Conservation (phyloP, 345 rosid species). For the Eutrema japonicum region DNA sequence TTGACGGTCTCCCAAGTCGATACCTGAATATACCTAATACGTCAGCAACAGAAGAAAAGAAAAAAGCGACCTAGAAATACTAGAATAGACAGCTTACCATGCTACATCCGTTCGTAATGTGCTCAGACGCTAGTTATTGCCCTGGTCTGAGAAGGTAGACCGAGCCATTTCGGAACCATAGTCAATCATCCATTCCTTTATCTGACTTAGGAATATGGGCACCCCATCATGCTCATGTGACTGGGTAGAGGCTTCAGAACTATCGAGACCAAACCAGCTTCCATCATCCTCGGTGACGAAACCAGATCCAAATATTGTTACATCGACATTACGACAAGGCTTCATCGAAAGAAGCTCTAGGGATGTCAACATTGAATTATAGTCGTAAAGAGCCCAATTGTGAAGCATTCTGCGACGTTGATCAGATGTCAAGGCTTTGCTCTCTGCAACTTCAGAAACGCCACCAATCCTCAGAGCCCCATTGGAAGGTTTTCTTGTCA, state of each 20-base stretch:
- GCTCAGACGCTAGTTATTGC: no score
- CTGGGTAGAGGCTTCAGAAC: conserved; percentile 45
- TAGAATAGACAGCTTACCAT: conserved; percentile 56
- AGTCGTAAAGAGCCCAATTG: conserved; percentile 83
- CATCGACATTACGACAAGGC: conserved; percentile 71
- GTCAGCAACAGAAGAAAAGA: conserved; percentile 2
- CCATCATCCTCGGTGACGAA: conserved; percentile 68
- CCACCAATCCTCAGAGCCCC: conserved; percentile 5
- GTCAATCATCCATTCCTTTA: conserved; percentile 93
- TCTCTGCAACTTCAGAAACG: conserved; percentile 32
- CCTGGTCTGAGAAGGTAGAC: no score
- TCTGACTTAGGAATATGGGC: conserved; percentile 63
- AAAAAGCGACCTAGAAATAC: neutral
- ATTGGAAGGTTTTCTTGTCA: conserved; percentile 17
- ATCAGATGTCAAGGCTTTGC: conserved; percentile 23
- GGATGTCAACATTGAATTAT: conserved; percentile 67
- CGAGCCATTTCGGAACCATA: conserved; percentile 63
- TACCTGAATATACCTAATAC: conserved; percentile 57
- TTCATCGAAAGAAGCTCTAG: conserved; percentile 87
- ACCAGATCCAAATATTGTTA: conserved; percentile 79
- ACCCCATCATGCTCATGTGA: conserved; percentile 49
- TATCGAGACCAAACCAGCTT: conserved; percentile 58
- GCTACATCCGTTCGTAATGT: conserved; percentile 78
- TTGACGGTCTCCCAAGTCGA: conserved; percentile 84
- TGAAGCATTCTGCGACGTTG: conserved; percentile 63